Conservation (phyloP, 192 early-diverging fungal species). For the Entomortierella chlamydospora region DNA sequence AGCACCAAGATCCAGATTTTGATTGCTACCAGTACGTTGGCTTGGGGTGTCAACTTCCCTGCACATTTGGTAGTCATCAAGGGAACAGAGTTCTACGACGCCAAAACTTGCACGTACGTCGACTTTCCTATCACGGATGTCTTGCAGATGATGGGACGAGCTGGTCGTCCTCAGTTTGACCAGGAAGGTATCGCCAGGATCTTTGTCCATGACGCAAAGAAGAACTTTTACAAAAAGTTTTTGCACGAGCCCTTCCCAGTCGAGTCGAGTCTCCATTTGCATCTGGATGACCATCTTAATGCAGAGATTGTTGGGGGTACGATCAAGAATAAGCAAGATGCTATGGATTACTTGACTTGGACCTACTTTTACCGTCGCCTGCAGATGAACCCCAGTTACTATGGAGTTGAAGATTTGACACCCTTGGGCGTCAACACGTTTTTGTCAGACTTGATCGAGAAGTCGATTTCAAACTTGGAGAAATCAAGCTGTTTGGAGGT, state of each 20-base stretch:
- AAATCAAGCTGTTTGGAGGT: conserved; percentile 79
- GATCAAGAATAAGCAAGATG: conserved; percentile 92
- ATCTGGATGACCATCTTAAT: conserved; percentile 90
- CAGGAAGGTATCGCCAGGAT: conserved; percentile 91
- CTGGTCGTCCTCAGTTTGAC: conserved; percentile 96
- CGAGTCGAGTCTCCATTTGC: conserved; percentile 81
- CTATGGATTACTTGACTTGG: conserved; percentile 95
- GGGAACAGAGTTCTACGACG: conserved; percentile 98
- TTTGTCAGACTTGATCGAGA: conserved; percentile 84
- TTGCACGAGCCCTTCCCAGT: conserved; percentile 96
- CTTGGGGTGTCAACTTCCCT: conserved; percentile 98
- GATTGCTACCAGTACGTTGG: conserved; percentile 94
- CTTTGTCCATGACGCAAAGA: conserved; percentile 95
- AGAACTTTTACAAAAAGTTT: conserved; percentile 99
- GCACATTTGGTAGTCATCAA: conserved; percentile 98
- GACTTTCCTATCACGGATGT: conserved; percentile 99
- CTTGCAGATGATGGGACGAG: conserved; percentile 99
- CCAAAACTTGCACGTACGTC: conserved; percentile 88
- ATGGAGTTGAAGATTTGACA: conserved; percentile 84
- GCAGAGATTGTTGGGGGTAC: conserved; percentile 94
- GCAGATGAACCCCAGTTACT: conserved; percentile 95
- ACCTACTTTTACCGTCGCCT: conserved; percentile 95
- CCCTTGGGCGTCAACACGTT: conserved; percentile 75
- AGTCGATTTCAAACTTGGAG: conserved; percentile 75
- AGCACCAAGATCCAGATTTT: conserved; percentile 96